These are phyloP conservation scores for Claviceps humidiphila DNA, from an alignment of 2,329 filamentous ascomycete species.

Conservation along the genomic window DNA sequence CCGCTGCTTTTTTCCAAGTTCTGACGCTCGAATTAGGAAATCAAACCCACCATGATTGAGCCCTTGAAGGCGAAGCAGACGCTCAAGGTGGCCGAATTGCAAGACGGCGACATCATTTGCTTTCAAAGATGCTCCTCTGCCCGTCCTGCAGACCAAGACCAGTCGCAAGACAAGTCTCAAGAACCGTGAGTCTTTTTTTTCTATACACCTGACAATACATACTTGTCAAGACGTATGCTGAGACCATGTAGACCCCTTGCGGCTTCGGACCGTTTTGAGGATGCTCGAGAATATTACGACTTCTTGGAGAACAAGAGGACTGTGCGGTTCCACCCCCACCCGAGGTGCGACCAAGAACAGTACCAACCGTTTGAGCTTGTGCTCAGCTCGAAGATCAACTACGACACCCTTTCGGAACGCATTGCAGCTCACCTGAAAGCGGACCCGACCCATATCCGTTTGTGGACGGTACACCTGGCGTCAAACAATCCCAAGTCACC, in stretches of 20 bases:
- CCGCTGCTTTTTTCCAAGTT: neutral
- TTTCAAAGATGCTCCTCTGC: slow-evolving; percentile 57
- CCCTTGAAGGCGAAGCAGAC: slow-evolving; percentile 82
- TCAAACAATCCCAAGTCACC: slow-evolving; percentile 65
- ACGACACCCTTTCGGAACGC: slow-evolving; percentile 74
- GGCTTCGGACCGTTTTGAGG: slow-evolving; percentile 42
- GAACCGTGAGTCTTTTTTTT: slow-evolving; percentile 16
- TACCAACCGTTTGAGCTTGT: slow-evolving; percentile 61
- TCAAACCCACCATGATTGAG: slow-evolving; percentile 97
- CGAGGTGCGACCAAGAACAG: slow-evolving; percentile 40
- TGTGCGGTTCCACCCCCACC: slow-evolving; percentile 64
- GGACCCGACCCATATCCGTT: slow-evolving; percentile 76
- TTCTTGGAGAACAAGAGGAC: slow-evolving; percentile 75
- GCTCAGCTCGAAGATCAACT: slow-evolving; percentile 77
- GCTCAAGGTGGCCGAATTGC: slow-evolving; percentile 80
- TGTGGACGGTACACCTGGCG: slow-evolving; percentile 70
- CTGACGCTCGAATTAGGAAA: slow-evolving; percentile 43
- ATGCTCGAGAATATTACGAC: slow-evolving; percentile 83
- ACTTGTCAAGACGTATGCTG: too few species aligned
- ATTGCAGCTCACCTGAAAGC: slow-evolving; percentile 66
- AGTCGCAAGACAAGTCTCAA: slow-evolving; percentile 16
- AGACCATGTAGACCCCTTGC: slow-evolving; percentile 8
- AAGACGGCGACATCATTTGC: slow-evolving; percentile 93
- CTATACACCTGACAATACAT: neutral
- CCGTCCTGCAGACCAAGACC: slow-evolving; percentile 26